Evolutionary conservation across 345 rosid genomes (phyloP).

Genomic region (Reutealis trisperma): DNA sequence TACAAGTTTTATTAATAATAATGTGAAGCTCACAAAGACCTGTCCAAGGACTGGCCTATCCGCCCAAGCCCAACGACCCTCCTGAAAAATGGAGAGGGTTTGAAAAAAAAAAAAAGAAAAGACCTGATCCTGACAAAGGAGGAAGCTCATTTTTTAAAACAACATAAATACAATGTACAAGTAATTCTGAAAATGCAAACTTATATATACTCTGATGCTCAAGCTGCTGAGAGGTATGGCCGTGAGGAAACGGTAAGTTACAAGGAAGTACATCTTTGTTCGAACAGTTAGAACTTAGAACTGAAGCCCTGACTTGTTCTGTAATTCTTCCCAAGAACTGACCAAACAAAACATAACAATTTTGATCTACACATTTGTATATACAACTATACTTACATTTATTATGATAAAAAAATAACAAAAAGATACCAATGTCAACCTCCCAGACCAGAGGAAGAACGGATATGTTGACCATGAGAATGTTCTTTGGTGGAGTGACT

Average conservation of each 20-base stretch:
- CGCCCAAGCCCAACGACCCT: too few species aligned
- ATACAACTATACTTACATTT: neutral
- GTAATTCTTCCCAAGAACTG: neutral
- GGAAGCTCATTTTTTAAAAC: neutral
- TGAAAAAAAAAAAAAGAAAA: too few species aligned
- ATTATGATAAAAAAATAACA: neutral
- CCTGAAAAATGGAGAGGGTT: too few species aligned
- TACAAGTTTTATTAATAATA: too few species aligned
- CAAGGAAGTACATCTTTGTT: neutral
- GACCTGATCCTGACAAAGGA: too few species aligned
- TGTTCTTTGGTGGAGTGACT: conserved; percentile 23
- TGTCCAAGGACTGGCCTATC: too few species aligned
- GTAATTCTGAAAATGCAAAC: neutral
- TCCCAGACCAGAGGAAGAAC: conserved; percentile 33
- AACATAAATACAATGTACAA: neutral
- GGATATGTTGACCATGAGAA: conserved; percentile 19
- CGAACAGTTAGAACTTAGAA: neutral
- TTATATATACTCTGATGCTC: neutral
- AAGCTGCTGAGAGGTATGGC: neutral
- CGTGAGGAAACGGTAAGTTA: neutral
- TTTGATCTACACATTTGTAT: neutral
- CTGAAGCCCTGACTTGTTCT: neutral
- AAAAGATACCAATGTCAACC: conserved; percentile 32
- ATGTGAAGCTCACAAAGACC: too few species aligned
- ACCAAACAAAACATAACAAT: neutral